Percentiles rank a stretch among this genome's conserved stretches.
phyloP scores from a whole-genome alignment of 1,139 yeast genomes.

The Magnusiomyces ingens region DNA sequence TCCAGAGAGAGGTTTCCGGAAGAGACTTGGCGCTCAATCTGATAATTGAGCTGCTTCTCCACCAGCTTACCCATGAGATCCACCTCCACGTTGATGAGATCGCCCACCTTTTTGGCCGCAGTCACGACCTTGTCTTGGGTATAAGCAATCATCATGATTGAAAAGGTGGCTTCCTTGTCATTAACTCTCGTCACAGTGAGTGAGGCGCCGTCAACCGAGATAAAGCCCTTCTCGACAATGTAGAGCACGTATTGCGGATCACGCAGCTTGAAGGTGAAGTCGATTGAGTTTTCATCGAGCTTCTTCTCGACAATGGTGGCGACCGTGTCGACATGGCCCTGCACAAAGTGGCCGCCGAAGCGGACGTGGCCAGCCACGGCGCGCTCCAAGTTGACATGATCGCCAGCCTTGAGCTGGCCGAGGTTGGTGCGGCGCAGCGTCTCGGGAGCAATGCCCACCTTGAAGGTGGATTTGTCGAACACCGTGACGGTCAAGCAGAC shows the following conservation, averaged over 20 bases:
- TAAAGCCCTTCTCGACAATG: constrained; percentile 89
- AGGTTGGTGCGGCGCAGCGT: constrained; percentile 77
- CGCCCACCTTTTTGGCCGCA: constrained; percentile 58
- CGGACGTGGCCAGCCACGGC: constrained; percentile 80
- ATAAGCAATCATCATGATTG: constrained; percentile 86
- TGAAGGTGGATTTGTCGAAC: constrained; percentile 54
- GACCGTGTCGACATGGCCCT: constrained; percentile 92
- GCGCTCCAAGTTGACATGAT: constrained; percentile 78
- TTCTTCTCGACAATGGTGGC: constrained; percentile 53
- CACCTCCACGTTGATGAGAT: constrained; percentile 79
- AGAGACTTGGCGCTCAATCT: constrained; percentile 39
- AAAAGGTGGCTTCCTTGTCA: constrained; percentile 47
- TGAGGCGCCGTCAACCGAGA: constrained; percentile 90
- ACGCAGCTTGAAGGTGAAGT: constrained; percentile 65
- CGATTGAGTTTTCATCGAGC: constrained; percentile 72
- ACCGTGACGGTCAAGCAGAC: constrained; percentile 91
- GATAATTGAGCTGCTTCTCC: constrained; percentile 72
- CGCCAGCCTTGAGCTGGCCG: constrained; percentile 51
- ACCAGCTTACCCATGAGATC: constrained; percentile 89
- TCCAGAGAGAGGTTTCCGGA: constrained; percentile 31
- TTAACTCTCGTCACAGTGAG: constrained; percentile 80
- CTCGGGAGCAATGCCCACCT: constrained; percentile 91
- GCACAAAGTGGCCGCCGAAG: constrained; percentile 95
- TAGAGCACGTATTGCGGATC: constrained; percentile 59
- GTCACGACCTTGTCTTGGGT: constrained; percentile 79